phyloP scores from a whole-genome alignment of 257 asterid species.

The Jasminum sambac region DNA sequence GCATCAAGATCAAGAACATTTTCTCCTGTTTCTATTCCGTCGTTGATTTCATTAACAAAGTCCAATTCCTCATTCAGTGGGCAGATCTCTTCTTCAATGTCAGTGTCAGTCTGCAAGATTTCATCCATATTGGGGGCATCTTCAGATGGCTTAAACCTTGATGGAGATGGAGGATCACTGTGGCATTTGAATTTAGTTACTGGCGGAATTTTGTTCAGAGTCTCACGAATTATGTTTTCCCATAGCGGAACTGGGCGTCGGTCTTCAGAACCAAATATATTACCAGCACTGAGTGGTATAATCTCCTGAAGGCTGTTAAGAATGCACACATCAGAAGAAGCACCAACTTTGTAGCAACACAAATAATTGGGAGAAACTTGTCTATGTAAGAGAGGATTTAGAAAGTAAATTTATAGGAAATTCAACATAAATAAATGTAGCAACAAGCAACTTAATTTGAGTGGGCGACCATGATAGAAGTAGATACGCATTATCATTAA shows the following conservation, averaged over 20 bases:
- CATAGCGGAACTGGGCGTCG: constrained; percentile 77
- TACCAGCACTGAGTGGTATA: constrained; percentile 91
- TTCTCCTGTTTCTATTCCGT: constrained; percentile 27
- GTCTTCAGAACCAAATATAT: constrained; percentile 93
- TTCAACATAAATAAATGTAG: not conserved
- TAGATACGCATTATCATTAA: not conserved
- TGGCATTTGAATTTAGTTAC: constrained; percentile 62
- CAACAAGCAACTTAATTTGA: not conserved
- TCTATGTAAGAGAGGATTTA: not conserved
- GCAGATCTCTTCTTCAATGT: constrained; percentile 67
- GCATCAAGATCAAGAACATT: constrained; percentile 27
- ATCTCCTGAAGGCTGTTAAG: constrained; percentile 84
- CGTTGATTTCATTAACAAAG: constrained; percentile 30
- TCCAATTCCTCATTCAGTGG: constrained; percentile 61
- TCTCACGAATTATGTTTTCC: constrained; percentile 87
- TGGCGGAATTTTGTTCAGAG: constrained; percentile 65
- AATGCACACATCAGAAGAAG: not conserved
- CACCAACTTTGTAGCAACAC: not conserved
- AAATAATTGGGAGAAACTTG: not conserved
- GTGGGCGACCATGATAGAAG: not conserved
- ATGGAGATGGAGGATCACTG: constrained; percentile 89
- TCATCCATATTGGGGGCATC: constrained; percentile 65
- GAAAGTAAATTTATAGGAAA: not conserved
- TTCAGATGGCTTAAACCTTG: constrained; percentile 75
- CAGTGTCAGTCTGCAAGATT: constrained; percentile 70